These are phyloP conservation scores for Telfairia occidentalis DNA, from an alignment of 331 rosid species.

Conservation along the genomic window DNA sequence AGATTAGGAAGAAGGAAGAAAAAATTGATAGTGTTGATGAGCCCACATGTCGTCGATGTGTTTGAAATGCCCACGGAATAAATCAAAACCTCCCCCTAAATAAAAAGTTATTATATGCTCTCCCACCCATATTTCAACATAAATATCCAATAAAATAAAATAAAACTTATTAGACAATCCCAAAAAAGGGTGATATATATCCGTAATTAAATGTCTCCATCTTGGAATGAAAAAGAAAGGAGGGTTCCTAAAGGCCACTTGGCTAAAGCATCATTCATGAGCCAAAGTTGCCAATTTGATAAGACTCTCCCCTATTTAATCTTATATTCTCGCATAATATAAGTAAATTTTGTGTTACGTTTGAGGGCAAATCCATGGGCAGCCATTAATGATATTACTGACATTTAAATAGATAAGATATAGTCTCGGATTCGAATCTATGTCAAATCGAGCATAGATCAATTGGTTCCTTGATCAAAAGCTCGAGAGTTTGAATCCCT, in stretches of 20 bases:
- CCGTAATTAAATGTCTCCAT: not conserved
- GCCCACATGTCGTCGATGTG: not conserved
- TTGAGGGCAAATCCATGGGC: not conserved
- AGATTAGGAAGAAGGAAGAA: too few species aligned
- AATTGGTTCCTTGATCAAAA: too few species aligned
- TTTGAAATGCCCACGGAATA: not conserved
- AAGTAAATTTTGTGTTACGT: too few species aligned
- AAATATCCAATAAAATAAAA: not conserved
- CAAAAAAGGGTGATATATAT: not conserved
- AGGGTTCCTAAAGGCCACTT: not conserved
- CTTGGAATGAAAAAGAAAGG: not conserved
- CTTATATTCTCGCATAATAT: too few species aligned
- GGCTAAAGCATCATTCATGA: not conserved
- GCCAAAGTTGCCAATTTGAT: not conserved
- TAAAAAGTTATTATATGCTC: not conserved
- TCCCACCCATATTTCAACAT: not conserved
- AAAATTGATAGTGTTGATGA: too few species aligned
- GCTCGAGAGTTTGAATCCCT: too few species aligned
- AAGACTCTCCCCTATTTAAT: not conserved
- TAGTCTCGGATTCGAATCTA: too few species aligned
- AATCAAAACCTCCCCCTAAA: not conserved
- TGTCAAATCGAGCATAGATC: too few species aligned
- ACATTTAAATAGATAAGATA: too few species aligned
- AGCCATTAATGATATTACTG: not conserved
- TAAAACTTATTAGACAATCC: not conserved